Conservation (phyloP, 2,329 filamentous ascomycete species). For the Byssothecium circinans region DNA sequence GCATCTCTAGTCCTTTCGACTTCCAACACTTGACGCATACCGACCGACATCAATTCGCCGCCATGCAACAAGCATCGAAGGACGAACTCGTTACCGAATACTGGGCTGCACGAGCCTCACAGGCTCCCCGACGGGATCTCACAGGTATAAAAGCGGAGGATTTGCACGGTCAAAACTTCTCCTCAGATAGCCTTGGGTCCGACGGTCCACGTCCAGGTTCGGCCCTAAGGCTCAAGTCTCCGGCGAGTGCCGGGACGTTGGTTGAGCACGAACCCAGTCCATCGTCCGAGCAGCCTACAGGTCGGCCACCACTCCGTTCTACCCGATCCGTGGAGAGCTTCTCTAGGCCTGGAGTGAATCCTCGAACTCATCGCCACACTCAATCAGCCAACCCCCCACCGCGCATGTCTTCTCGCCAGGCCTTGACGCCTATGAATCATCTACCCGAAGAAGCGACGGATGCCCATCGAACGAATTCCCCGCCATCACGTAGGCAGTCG, state of each 20-base stretch:
- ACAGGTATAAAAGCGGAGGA: constrained; percentile 57
- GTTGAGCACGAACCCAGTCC: constrained; percentile 8
- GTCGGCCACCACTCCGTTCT: constrained; percentile 24
- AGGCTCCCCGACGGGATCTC: constrained; percentile 52
- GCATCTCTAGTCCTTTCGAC: constrained; percentile 64
- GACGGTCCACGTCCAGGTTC: constrained; percentile 22
- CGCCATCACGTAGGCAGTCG: constrained; percentile 32
- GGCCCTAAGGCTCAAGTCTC: constrained; percentile 18
- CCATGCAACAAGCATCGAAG: constrained; percentile 54
- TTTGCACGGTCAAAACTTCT: constrained; percentile 39
- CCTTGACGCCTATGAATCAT: constrained; percentile 23
- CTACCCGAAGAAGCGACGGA: constrained; percentile 18
- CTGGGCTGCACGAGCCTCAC: constrained; percentile 56
- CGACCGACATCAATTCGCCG: constrained; percentile 56
- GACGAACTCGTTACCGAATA: constrained; percentile 58
- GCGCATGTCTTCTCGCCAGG: constrained; percentile 40
- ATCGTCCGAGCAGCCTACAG: constrained; percentile 10
- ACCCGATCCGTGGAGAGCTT: constrained; percentile 55
- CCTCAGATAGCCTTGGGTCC: constrained; percentile 24
- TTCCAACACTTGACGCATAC: constrained; percentile 67
- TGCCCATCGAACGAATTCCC: constrained; percentile 2
- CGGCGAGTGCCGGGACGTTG: constrained; percentile 23
- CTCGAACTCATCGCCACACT: constrained; percentile 42
- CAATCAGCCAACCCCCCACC: constrained; percentile 46
- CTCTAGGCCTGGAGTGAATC: constrained; percentile 53